phyloP scores from a whole-genome alignment of 2,329 filamentous ascomycete species.

The Capronia americana region DNA sequence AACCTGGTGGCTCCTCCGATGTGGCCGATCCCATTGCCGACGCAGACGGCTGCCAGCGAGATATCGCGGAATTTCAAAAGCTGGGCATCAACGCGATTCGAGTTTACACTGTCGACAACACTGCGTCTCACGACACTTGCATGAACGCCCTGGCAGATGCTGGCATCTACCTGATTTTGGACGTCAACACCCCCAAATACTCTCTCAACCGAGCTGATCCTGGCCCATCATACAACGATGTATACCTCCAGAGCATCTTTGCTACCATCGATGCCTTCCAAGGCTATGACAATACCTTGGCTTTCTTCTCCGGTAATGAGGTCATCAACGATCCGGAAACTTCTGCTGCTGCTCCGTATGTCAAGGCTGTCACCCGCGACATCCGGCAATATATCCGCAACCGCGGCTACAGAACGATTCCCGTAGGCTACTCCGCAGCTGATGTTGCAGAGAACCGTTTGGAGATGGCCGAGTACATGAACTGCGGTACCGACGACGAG shows the following conservation, averaged over 20 bases:
- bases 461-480: constrained; percentile 90
- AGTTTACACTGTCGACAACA: constrained; percentile 93
- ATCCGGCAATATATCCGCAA: constrained; percentile 72
- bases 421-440: constrained; percentile 77
- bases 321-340: constrained; percentile 74
- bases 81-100: constrained; percentile 90
- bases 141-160: constrained; percentile 81
- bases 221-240: constrained; percentile 80
- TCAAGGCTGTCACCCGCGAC: constrained; percentile 80
- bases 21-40: constrained; percentile 78
- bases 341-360: constrained; percentile 71
- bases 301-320: constrained; percentile 84
- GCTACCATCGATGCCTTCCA: constrained; percentile 85
- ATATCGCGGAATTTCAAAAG: constrained; percentile 81
- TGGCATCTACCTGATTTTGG: constrained; percentile 89
- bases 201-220: constrained; percentile 81
- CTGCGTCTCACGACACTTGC: constrained; percentile 78
- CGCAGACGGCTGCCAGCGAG: constrained; percentile 71
- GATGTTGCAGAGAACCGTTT: constrained; percentile 85
- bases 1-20: constrained; percentile 68
- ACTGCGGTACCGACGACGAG: constrained; percentile 83
- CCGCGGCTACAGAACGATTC: constrained; percentile 68
- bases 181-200: constrained; percentile 90
- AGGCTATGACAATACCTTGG: constrained; percentile 83
- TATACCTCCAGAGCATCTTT: constrained; percentile 85